Conservation (phyloP, 2,329 filamentous ascomycete species). For the Fusarium hainanense region DNA sequence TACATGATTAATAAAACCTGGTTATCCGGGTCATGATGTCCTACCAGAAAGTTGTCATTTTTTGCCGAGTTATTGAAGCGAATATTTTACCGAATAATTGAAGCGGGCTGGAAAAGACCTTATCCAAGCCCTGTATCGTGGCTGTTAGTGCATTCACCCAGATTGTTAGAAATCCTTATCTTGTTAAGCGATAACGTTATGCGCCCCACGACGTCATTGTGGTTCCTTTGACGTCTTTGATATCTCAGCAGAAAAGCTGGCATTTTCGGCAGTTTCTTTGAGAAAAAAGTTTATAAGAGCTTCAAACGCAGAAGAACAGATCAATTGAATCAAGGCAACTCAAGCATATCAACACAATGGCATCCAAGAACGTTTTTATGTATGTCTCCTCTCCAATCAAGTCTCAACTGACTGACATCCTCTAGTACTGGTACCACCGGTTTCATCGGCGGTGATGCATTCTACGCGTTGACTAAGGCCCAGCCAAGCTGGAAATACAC, state of each 20-base stretch:
- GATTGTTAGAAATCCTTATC: not conserved
- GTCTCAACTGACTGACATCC: not conserved
- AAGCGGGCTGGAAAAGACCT: not conserved
- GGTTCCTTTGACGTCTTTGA: constrained; percentile 14
- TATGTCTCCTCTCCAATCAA: accelerated
- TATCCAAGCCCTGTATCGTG: not conserved
- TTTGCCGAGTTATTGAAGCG: too few relatives aligned
- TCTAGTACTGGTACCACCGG: constrained; percentile 20
- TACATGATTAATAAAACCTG: not conserved
- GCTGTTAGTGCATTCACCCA: not conserved
- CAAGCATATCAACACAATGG: not conserved
- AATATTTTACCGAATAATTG: not conserved
- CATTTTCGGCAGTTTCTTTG: too few relatives aligned
- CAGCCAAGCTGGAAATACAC: constrained; percentile 56
- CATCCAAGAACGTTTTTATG: constrained; percentile 20
- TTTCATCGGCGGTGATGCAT: constrained; percentile 22
- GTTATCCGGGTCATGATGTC: not conserved
- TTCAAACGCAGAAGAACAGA: accelerated
- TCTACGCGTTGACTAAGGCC: constrained; percentile 10
- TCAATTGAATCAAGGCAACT: accelerated
- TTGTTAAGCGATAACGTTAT: not conserved
- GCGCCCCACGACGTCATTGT: constrained; percentile 11
- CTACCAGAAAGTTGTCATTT: not conserved
- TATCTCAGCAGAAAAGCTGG: not conserved
- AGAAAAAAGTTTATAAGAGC: too few relatives aligned